A percentile compares a stretch with the other conserved stretches of the same genome.
phyloP scores from a whole-genome alignment of 2,329 filamentous ascomycete species.

The Arthrobotrys megalospora region DNA sequence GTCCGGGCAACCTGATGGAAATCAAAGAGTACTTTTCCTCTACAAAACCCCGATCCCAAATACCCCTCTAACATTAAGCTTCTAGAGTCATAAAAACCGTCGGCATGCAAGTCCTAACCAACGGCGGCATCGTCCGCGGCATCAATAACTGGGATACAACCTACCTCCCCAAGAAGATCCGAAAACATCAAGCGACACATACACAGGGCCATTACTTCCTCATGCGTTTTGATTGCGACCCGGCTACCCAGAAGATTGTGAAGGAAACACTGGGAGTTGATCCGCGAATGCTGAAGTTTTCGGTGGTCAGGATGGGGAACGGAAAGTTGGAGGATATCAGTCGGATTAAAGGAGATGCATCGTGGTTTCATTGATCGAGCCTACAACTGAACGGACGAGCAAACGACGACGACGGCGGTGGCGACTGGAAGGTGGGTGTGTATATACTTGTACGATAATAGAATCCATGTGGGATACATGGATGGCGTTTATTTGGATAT shows the following conservation, averaged over 20 bases:
- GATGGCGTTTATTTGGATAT: constrained; percentile 35
- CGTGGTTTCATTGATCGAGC: constrained; percentile 67
- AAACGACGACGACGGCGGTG: background rate
- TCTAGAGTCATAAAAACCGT: constrained; percentile 87
- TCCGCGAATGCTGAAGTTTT: constrained; percentile 89
- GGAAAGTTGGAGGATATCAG: constrained; percentile 75
- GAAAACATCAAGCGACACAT: constrained; percentile 86
- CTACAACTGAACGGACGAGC: background rate
- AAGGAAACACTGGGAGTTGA: constrained; percentile 84
- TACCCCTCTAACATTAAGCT: constrained; percentile 37
- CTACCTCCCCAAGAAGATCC: constrained; percentile 83
- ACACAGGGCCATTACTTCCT: constrained; percentile 94
- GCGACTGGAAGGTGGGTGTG: constrained; percentile 7
- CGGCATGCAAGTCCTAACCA: constrained; percentile 84
- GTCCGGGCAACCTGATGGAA: constrained; percentile 88
- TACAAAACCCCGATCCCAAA: background rate
- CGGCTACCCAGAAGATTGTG: constrained; percentile 80
- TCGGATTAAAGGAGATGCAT: constrained; percentile 72
- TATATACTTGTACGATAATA: constrained; percentile 54
- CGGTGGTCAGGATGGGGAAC: constrained; percentile 85
- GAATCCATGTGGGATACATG: constrained; percentile 12
- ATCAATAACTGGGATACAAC: constrained; percentile 96
- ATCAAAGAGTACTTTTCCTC: constrained; percentile 83
- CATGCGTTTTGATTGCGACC: constrained; percentile 91
- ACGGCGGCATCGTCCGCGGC: constrained; percentile 90